Percentiles rank a stretch among this genome's conserved stretches.
Conservation (phyloP, 2,329 filamentous ascomycete species). For the Clarireedia homoeocarpa region DNA sequence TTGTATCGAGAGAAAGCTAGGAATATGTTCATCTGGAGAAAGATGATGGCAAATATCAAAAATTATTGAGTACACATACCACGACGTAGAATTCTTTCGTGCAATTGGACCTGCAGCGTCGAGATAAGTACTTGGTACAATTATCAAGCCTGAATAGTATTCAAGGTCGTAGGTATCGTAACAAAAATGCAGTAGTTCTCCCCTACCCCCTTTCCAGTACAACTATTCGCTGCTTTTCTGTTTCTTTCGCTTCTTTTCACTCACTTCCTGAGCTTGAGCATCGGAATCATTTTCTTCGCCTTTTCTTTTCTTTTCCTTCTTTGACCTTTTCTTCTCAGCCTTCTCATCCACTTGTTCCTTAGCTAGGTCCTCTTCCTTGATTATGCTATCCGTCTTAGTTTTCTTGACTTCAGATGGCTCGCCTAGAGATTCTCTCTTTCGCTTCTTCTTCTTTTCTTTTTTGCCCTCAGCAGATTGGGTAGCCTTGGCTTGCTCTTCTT, state of each 20-base stretch:
- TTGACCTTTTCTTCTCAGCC: background rate
- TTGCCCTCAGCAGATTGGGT: slow-evolving; percentile 14
- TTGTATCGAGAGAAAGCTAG: too few species aligned
- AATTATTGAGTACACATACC: too few species aligned
- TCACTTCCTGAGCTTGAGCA: background rate
- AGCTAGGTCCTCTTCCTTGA: background rate
- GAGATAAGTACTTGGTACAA: background rate
- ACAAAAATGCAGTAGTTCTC: background rate
- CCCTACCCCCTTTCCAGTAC: background rate
- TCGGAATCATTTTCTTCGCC: background rate
- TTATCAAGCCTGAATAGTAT: background rate
- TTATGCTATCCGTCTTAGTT: slow-evolving; percentile 10
- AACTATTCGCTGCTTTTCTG: background rate
- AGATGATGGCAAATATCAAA: too few species aligned
- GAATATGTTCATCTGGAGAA: too few species aligned
- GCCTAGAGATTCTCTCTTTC: slow-evolving; percentile 7
- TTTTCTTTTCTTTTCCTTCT: slow-evolving; percentile 4
- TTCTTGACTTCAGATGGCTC: slow-evolving; percentile 10
- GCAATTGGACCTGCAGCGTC: too few species aligned
- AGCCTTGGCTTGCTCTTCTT: slow-evolving; percentile 11
- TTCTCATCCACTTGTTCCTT: slow-evolving; percentile 4
- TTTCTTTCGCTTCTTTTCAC: slow-evolving; percentile 1
- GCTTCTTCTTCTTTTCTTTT: slow-evolving; percentile 17
- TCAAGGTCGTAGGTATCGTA: background rate
- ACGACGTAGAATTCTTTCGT: too few species aligned